phyloP scores from a whole-genome alignment of 176 grass and related monocot species.

The Miscanthus lutarioriparius region DNA sequence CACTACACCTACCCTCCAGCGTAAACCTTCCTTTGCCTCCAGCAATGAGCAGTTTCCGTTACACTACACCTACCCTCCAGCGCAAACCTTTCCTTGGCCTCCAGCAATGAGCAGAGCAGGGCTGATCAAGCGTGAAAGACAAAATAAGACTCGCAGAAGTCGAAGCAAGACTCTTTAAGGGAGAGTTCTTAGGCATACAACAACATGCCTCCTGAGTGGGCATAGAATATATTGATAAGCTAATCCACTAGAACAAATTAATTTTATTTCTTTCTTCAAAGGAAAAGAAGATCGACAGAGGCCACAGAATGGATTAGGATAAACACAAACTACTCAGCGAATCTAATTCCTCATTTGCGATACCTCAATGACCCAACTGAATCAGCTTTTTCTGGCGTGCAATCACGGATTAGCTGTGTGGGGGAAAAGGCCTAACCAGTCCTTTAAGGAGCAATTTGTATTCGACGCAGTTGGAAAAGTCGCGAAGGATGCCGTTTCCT shows the following conservation, averaged over 20 bases:
- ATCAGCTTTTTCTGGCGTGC: constrained; percentile 5
- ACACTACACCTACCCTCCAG: constrained; percentile 13
- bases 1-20: constrained; percentile 17
- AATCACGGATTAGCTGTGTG: constrained; percentile 6
- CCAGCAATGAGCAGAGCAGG: constrained; percentile 6
- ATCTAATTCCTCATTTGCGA: constrained; percentile 49
- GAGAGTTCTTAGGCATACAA: constrained; percentile 41
- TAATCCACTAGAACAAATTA: constrained; percentile 45
- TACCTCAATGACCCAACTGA: constrained; percentile 41
- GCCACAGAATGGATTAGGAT: constrained; percentile 36
- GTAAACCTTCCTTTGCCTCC: background rate
- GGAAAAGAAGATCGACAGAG: constrained; percentile 30
- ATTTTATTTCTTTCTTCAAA: constrained; percentile 18
- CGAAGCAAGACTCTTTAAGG: background rate
- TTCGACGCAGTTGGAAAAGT: constrained; percentile 44
- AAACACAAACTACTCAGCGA: constrained; percentile 44
- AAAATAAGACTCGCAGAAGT: background rate
- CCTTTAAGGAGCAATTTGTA: constrained; percentile 45
- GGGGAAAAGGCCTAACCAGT: constrained; percentile 9
- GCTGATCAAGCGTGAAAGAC: background rate
- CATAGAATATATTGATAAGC: constrained; percentile 46
- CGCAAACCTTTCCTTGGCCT: constrained; percentile 10
- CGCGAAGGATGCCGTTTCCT: constrained; percentile 32
- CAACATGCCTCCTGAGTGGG: constrained; percentile 36
- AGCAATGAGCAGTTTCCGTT: constrained; percentile 9